These are phyloP conservation scores for Paraglomus occultum DNA, from an alignment of 192 early-diverging fungal genomes.

Conservation along the genomic window DNA sequence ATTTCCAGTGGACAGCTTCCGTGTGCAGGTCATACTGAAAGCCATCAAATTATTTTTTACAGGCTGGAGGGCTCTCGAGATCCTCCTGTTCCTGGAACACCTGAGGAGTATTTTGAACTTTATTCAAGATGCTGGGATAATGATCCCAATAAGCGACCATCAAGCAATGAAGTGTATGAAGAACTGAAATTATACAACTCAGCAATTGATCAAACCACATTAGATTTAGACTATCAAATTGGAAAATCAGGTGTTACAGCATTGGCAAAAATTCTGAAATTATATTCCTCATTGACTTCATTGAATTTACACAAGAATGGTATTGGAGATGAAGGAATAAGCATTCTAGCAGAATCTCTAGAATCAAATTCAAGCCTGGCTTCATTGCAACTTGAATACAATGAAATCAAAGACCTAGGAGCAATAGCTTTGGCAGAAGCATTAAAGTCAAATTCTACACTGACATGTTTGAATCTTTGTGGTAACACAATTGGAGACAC, in stretches of 20 bases:
- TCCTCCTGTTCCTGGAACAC: conserved; percentile 34
- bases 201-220: neutral
- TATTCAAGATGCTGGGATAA: conserved; percentile 38
- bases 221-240: neutral
- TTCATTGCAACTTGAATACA: neutral
- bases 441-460: neutral
- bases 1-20: too few species aligned
- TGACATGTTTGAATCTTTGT: neutral
- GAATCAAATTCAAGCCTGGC: neutral
- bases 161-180: conserved; percentile 24
- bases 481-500: conserved; percentile 4
- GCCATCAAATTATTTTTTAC: conserved; percentile 29
- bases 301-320: neutral
- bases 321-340: conserved; percentile 6
- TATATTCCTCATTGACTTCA: neutral
- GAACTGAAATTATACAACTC: neutral
- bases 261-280: neutral
- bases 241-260: neutral
- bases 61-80: conserved; percentile 42
- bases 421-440: neutral
- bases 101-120: conserved; percentile 32
- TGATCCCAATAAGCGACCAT: conserved; percentile 32
- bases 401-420: neutral
- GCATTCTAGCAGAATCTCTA: neutral
- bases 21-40: too few species aligned